Evolutionary conservation across 495 filamentous ascomycete species (phyloP).

Genomic region (Aspergillus panamensis): DNA sequence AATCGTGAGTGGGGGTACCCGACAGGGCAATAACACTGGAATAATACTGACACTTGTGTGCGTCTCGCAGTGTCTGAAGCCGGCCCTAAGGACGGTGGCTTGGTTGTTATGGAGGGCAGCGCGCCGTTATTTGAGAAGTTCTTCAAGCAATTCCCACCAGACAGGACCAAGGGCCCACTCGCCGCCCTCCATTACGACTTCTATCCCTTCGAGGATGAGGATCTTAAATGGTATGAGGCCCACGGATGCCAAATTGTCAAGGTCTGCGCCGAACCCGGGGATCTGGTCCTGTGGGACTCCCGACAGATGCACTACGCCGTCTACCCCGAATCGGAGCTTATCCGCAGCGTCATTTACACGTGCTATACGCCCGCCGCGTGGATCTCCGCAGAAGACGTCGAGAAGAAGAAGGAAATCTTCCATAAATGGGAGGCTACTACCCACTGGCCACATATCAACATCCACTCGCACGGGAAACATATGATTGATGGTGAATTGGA

Average conservation of each 20-base stretch:
- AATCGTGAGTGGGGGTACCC: slow-evolving; percentile 18
- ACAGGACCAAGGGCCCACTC: slow-evolving; percentile 13
- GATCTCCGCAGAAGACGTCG: slow-evolving; percentile 29
- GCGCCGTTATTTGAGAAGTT: slow-evolving; percentile 31
- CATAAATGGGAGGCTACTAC: slow-evolving; percentile 36
- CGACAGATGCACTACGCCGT: slow-evolving; percentile 36
- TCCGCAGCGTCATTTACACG: slow-evolving; percentile 36
- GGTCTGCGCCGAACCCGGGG: slow-evolving; percentile 39
- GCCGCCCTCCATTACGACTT: slow-evolving; percentile 24
- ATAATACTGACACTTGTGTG: neutral
- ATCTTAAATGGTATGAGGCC: slow-evolving; percentile 34
- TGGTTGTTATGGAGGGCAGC: slow-evolving; percentile 7
- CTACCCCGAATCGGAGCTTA: slow-evolving; percentile 22
- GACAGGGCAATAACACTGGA: neutral
- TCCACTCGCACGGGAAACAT: slow-evolving; percentile 22
- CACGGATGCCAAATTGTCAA: slow-evolving; percentile 32
- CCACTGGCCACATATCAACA: slow-evolving; percentile 43
- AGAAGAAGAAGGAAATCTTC: slow-evolving; percentile 36
- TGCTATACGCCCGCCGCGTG: slow-evolving; percentile 37
- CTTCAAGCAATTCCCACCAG: slow-evolving; percentile 20
- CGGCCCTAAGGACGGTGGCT: slow-evolving; percentile 36
- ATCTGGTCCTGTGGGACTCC: slow-evolving; percentile 45
- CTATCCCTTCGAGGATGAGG: slow-evolving; percentile 27
- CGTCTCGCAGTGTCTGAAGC: slow-evolving; percentile 19
- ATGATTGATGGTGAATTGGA: slow-evolving; percentile 31